These are phyloP conservation scores for Babesia bovis DNA, from an alignment of 169 alveolate genomes.

Conservation along the genomic window DNA sequence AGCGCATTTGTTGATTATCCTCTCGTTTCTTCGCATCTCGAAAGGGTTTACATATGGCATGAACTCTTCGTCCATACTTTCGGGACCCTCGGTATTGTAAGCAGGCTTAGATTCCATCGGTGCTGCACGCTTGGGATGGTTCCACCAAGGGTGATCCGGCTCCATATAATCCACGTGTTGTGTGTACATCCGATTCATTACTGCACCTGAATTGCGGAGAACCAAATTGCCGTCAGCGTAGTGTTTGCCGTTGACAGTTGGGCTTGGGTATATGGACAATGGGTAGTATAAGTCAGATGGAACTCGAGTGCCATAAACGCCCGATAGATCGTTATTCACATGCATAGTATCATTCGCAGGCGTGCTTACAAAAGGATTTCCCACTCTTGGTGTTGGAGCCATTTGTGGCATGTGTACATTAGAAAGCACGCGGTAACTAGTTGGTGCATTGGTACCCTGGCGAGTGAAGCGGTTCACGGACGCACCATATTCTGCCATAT, in stretches of 20 bases:
- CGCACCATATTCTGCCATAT: neutral
- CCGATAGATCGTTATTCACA: neutral
- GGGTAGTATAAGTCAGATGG: neutral
- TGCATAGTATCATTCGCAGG: neutral
- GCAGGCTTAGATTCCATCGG: slow-evolving; percentile 2
- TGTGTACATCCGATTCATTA: slow-evolving; percentile 31
- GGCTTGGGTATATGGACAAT: slow-evolving; percentile 1
- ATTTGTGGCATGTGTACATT: slow-evolving; percentile 42
- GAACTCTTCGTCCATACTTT: slow-evolving; percentile 41
- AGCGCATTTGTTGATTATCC: slow-evolving; percentile 47
- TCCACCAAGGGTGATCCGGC: slow-evolving; percentile 6
- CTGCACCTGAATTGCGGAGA: neutral
- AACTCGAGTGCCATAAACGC: neutral
- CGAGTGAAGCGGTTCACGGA: neutral
- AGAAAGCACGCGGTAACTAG: slow-evolving; percentile 30
- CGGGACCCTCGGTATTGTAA: neutral
- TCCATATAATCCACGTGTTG: slow-evolving; percentile 21
- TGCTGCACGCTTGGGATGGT: neutral
- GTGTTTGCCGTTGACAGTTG: slow-evolving; percentile 10
- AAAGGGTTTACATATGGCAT: slow-evolving; percentile 55
- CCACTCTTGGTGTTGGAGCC: neutral
- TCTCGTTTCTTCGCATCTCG: slow-evolving; percentile 44
- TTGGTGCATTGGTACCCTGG: neutral
- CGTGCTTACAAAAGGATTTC: neutral
- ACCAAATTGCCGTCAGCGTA: slow-evolving; percentile 3